Base-by-base conservation (phyloP, 345 rosid species). In the Laguncularia racemosa region DNA sequence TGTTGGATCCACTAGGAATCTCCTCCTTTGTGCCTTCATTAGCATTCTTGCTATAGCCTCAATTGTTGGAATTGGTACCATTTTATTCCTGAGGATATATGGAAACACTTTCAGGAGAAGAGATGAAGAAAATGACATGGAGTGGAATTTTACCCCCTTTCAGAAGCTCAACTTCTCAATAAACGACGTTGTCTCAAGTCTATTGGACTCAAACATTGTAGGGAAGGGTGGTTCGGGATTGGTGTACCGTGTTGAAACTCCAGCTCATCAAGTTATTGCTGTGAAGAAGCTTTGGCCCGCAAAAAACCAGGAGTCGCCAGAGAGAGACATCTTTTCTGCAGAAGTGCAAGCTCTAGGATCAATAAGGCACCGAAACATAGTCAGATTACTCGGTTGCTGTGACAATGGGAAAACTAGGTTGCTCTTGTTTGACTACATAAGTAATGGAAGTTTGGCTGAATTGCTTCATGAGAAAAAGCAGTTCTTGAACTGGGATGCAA, bases 261-360 rank as follows among this genome's bases (percentile, higher is more conserved):
- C 84, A 2, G 33, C 70, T 8, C 71, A 72, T 61, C 85, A 82
- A 68, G 70, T 77, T 15, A 64, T 85, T 40, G 89, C 93, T 20
- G 93, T 82, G 69, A 85, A 85, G 75, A 85, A 80, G 73, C 76
- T 85, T 20, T 82, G 86, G 88, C 86, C 88, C 14, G 15, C 65
- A 21, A 80, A 72, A 57, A 76, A 74, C 2, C 72, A 78, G 14
- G 88, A 78, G 71, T 38, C 20, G 46, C 77, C 81, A 11, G 76
- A 76, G 40, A 75, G 82, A 57, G 88, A 82, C 61, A 64, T 64
- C 71, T 85, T 85, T 71, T 67, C 93, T 38, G 84, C 93, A 19
- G 93, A 85, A 64, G 88, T 85, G 52, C 75, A 59, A 67, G 71
- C 82, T 20, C 81, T 85, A 33, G 92, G 88, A 46, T 80, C 88